phyloP scores from a whole-genome alignment of 257 asterid species.

The Cruciata laevipes region DNA sequence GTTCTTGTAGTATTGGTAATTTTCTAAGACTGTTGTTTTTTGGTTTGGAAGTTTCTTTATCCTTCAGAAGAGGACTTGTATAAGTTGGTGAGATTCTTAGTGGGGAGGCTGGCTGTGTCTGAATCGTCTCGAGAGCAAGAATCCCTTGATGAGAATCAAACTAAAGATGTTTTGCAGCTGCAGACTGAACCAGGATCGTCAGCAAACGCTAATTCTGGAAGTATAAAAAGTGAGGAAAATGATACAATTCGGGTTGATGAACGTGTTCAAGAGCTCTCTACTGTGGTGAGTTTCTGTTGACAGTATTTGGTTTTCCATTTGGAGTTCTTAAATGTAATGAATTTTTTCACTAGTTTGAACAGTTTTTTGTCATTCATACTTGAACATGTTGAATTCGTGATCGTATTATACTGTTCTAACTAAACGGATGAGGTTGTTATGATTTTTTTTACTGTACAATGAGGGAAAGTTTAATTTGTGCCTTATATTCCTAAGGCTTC shows the following conservation, averaged over 20 bases:
- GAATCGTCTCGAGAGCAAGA: conserved; percentile 29
- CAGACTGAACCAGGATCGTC: conserved; percentile 7
- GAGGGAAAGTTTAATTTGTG: not conserved
- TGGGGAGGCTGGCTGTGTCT: conserved; percentile 30
- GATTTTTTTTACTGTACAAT: not conserved
- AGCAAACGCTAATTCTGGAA: not conserved
- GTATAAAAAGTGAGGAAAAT: conserved; percentile 6
- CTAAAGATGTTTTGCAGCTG: conserved; percentile 13
- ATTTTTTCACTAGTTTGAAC: not conserved
- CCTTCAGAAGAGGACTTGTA: conserved; percentile 67
- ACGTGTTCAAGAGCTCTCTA: conserved; percentile 8
- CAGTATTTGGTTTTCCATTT: not conserved
- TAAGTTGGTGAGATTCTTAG: conserved; percentile 54
- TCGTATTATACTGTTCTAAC: not conserved
- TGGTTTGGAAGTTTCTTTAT: conserved; percentile 70
- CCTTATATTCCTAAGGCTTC: conserved; percentile 14
- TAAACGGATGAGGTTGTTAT: not conserved
- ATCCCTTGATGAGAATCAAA: conserved; percentile 14
- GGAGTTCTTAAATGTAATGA: not conserved
- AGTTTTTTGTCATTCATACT: not conserved
- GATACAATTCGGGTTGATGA: not conserved
- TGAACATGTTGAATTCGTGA: not conserved
- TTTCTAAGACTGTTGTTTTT: conserved; percentile 16
- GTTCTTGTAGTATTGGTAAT: not conserved
- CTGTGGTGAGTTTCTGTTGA: conserved; percentile 19